These are phyloP conservation scores for Vanderwaltozyma tropicalis DNA, from an alignment of 805 yeast species.

Conservation along the genomic window DNA sequence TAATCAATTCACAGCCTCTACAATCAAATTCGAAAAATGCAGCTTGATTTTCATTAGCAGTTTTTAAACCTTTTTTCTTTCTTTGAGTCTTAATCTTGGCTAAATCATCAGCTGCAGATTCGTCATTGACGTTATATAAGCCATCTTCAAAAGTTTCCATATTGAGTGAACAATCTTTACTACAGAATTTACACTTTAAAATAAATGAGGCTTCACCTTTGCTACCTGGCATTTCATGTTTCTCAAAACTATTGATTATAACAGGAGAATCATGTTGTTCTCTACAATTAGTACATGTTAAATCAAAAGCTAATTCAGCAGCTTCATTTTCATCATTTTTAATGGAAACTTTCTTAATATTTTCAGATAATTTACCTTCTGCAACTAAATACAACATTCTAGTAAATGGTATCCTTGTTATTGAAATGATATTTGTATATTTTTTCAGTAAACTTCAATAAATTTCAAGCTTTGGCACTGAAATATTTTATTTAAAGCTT, in stretches of 20 bases:
- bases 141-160: conserved; percentile 17
- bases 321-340: conserved; percentile 50
- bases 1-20: conserved; percentile 69
- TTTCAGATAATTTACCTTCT: conserved; percentile 28
- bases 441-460: no score
- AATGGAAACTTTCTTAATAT: conserved; percentile 48
- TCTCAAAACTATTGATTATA: conserved; percentile 55
- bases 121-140: conserved; percentile 15
- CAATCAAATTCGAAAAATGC: conserved; percentile 63
- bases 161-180: conserved; percentile 21
- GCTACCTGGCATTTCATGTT: conserved; percentile 54
- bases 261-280: conserved; percentile 65
- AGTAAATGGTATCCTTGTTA: not conserved
- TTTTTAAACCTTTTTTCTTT: conserved; percentile 21
- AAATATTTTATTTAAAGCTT: no score
- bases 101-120: conserved; percentile 6
- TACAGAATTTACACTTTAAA: conserved; percentile 63
- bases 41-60: conserved; percentile 13
- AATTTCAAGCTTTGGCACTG: no score
- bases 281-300: conserved; percentile 72
- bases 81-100: conserved; percentile 14
- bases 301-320: conserved; percentile 63
- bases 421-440: no score
- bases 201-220: conserved; percentile 79
- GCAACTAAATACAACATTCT: conserved; percentile 22